phyloP scores from a whole-genome alignment of 2,329 filamentous ascomycete genomes.

The Gnomoniopsis sp. region DNA sequence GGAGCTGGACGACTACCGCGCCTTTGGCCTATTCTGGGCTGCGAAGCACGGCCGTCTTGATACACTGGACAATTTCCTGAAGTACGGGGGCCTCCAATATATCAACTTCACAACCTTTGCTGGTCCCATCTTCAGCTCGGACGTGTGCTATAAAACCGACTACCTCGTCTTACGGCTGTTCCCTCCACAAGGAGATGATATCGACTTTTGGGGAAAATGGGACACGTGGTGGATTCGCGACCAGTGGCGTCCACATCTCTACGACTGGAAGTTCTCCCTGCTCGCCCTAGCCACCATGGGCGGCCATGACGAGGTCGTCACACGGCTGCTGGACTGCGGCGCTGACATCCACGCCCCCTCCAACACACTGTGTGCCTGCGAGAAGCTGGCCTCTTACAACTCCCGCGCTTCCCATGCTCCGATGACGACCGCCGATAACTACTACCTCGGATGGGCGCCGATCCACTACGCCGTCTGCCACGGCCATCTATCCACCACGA shows the following conservation, averaged over 20 bases:
- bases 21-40: background rate
- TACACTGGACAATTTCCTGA: background rate
- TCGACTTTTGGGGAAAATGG: too few relatives aligned
- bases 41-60: background rate
- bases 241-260: too few relatives aligned
- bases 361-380: background rate
- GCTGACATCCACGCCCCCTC: background rate
- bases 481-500: background rate
- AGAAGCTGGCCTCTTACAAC: too few relatives aligned
- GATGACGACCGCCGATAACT: too few relatives aligned
- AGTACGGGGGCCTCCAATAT: background rate
- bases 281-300: background rate
- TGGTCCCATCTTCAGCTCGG: too few relatives aligned
- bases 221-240: too few relatives aligned
- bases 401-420: too few relatives aligned
- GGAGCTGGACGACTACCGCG: background rate
- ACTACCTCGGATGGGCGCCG: background rate
- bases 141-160: background rate
- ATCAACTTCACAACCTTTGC: background rate
- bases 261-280: background rate
- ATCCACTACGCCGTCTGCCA: background rate
- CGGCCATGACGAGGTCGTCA: background rate
- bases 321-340: background rate
- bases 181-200: background rate
- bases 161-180: background rate